Conservation (phyloP, 2,329 filamentous ascomycete genomes). For the Drechslerella stenobrocha region DNA sequence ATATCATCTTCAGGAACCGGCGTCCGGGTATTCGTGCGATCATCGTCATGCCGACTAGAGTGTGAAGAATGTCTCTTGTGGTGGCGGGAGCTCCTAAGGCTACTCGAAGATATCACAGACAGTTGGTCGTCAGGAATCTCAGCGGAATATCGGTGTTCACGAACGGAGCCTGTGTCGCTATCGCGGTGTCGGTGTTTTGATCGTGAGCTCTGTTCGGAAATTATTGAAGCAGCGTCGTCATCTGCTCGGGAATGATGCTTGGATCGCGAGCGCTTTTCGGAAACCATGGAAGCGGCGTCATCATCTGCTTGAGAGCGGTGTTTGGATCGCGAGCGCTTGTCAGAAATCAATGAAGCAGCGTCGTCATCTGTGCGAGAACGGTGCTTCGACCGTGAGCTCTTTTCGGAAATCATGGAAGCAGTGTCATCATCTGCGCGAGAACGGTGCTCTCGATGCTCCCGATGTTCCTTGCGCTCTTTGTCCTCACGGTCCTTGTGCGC, state of each 20-base stretch:
- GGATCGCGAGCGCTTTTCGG: no score
- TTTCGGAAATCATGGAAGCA: slow-evolving; percentile 28
- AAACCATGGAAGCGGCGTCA: no score
- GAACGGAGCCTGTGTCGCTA: slow-evolving; percentile 22
- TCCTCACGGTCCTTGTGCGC: slow-evolving; percentile 27
- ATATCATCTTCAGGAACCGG: slow-evolving; percentile 34
- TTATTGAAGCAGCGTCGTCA: slow-evolving; percentile 30
- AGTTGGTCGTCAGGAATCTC: slow-evolving; percentile 40
- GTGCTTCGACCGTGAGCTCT: slow-evolving; percentile 28
- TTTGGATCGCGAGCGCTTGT: no score
- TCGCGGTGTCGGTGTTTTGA: slow-evolving; percentile 34
- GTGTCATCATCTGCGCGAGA: slow-evolving; percentile 25
- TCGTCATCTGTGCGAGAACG: slow-evolving; percentile 34
- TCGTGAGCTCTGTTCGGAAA: slow-evolving; percentile 30
- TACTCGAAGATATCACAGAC: slow-evolving; percentile 35
- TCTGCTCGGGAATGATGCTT: slow-evolving; percentile 14
- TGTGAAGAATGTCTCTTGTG: slow-evolving; percentile 41
- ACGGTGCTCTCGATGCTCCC: slow-evolving; percentile 22
- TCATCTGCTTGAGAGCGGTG: no score
- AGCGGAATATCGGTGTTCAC: slow-evolving; percentile 32
- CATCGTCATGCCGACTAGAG: slow-evolving; percentile 30
- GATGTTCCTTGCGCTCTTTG: slow-evolving; percentile 20
- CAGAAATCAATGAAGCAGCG: no score
- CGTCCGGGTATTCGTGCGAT: slow-evolving; percentile 30
- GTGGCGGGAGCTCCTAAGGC: slow-evolving; percentile 33